These are phyloP conservation scores for Geotrichum siamense DNA, from an alignment of 1,139 yeast species.

Conservation along the genomic window DNA sequence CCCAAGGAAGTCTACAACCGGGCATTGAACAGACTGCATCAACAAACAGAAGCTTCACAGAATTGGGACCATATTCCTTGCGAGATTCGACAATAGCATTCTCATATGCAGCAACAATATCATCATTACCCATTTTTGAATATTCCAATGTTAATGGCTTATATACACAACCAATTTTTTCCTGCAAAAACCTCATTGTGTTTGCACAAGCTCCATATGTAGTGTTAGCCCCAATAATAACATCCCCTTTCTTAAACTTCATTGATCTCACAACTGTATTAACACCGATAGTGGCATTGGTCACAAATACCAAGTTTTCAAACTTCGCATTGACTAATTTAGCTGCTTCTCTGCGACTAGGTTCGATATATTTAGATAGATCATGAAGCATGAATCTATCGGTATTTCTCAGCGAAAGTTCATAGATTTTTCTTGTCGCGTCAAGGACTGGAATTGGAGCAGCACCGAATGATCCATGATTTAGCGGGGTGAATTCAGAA, in stretches of 20 bases:
- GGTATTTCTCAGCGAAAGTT: constrained; percentile 37
- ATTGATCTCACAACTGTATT: constrained; percentile 52
- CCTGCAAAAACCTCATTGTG: constrained; percentile 44
- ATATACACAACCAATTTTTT: constrained; percentile 40
- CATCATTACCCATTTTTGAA: constrained; percentile 44
- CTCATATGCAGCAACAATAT: constrained; percentile 41
- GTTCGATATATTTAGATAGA: constrained; percentile 29
- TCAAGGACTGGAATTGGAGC: constrained; percentile 23
- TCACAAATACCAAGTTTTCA: constrained; percentile 43
- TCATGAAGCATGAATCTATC: constrained; percentile 37
- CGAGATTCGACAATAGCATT: constrained; percentile 27
- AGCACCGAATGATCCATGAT: constrained; percentile 28
- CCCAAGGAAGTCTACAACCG: constrained; percentile 53
- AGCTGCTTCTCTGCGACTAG: constrained; percentile 35
- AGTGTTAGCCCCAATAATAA: constrained; percentile 45
- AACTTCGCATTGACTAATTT: constrained; percentile 40
- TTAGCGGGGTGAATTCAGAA: constrained; percentile 22
- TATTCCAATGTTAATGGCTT: constrained; percentile 43
- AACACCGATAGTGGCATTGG: constrained; percentile 57
- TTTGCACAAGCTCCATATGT: constrained; percentile 54
- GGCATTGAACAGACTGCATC: constrained; percentile 64
- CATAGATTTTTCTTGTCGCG: constrained; percentile 18
- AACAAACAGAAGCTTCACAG: constrained; percentile 44
- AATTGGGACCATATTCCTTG: constrained; percentile 17
- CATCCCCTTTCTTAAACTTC: constrained; percentile 50